Evolutionary conservation across 2,329 filamentous ascomycete species (phyloP), one percentile per base, ranked within the genome.

Genomic region (Ascosphaera aggregata): DNA sequence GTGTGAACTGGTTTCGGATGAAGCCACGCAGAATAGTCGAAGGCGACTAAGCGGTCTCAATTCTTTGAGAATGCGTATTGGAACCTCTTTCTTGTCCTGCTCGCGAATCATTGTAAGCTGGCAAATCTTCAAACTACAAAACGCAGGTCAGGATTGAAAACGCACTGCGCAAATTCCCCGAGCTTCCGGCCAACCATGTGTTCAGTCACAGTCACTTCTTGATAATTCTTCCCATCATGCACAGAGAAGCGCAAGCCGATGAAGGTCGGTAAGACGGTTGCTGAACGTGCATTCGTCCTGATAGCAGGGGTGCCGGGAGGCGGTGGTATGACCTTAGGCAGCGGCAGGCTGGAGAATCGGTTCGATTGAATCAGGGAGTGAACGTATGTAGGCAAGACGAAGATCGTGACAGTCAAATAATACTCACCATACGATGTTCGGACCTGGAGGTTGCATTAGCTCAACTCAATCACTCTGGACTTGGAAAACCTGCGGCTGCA

Each of bases 101-200:
- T 11, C 34, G 39, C 35, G 19, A 22, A 27, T 37, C 20, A 2
- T 30, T 19, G 36, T 32, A 34, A 37, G 71, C 81, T 52, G 9
- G 2, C 18, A 16, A 22, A 15, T 34, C 24, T 40, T 18, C 20
- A 38, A 3, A 16, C 9, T 27, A 36, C 13, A 36, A 24, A 34
- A 17, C 20, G 20, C 17, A 38, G 9, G 24, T 9, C 9, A 40
- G 9, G n/a, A 4, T 24, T 34, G 36, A 34, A 34, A 38, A 72
- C 81, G 52, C 70, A 93, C 84, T 72, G 65, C 44, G 82, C 75
- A 56, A 93, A 94, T 61, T 94, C 85, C 49, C 85, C 85, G 48
- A 94, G 66, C 62, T 93, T 94, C 59, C 89, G 79, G 40, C 85
- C 85, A 38, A 94, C 85, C 85, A 94, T 94, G 52, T 93, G 80